phyloP scores from a whole-genome alignment of 805 yeast species.

The Blastobotrys americana region DNA sequence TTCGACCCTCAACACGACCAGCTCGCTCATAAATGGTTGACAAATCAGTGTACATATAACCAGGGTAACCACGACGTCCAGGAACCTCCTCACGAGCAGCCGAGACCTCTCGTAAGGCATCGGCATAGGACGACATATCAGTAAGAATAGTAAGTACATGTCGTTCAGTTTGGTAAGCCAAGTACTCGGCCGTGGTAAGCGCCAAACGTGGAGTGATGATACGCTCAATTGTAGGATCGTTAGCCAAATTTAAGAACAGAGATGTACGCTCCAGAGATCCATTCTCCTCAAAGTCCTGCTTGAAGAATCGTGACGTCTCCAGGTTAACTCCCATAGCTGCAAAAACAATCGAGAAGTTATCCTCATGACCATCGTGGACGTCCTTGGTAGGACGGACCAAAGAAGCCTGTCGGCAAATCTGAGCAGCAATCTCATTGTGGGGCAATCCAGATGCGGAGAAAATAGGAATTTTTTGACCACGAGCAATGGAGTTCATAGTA shows the following conservation, averaged over 20 bases:
- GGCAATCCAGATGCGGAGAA: conserved; percentile 99
- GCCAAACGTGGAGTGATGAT: conserved; percentile 99
- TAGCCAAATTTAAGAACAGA: conserved; percentile 92
- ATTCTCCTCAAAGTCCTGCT: conserved; percentile 98
- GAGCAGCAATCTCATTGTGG: conserved; percentile 99
- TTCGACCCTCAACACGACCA: conserved; percentile 99
- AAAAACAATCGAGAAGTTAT: conserved; percentile 96
- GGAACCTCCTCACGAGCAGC: conserved; percentile 99
- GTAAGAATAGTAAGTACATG: conserved; percentile 97
- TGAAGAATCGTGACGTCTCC: conserved; percentile 97
- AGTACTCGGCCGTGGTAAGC: conserved; percentile 94
- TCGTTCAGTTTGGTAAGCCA: conserved; percentile 98
- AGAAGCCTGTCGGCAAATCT: conserved; percentile 99
- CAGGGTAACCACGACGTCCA: conserved; percentile 99
- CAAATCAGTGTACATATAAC: conserved; percentile 99
- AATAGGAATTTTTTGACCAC: conserved; percentile 99
- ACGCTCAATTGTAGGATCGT: conserved; percentile 99
- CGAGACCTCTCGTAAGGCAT: conserved; percentile 98
- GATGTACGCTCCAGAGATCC: conserved; percentile 98
- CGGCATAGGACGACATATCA: conserved; percentile 99
- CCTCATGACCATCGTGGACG: conserved; percentile 99
- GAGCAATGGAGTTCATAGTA: conserved; percentile 98
- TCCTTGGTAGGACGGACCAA: conserved; percentile 98
- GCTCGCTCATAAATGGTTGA: conserved; percentile 99
- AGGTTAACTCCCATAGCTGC: conserved; percentile 99